Base-by-base conservation (phyloP, 176 grass and related monocot species). In the Oryza meyeriana region DNA sequence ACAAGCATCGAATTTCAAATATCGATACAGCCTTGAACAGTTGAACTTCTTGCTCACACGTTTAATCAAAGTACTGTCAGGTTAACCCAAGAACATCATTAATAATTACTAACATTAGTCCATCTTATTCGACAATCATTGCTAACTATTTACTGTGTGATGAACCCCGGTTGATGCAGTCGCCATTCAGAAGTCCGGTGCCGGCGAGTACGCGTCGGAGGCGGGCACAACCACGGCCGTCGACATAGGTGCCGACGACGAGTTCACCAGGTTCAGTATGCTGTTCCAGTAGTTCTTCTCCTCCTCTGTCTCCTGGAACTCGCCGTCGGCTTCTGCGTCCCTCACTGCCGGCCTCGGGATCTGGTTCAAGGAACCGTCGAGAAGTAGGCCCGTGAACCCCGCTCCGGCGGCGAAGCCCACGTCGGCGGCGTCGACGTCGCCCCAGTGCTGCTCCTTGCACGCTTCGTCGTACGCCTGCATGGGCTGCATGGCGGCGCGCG, bases 261-360 rank as follows among this genome's bases (percentile, higher is more conserved):
- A 73, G 84, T 92, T 89, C 0, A 92, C 90, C 71, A 92, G 84
- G 76, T 73, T 87, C 16, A 89, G 72, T 72, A 92, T 87, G 71
- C 84, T 89, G 79, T 89, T 52, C 90, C 87, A 92, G 84, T 92
- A 92, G 80, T 30, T 84, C 75, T 77, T 87, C 25, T 92, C 84
- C 80, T 92, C 90, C 57, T 86, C 84, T 0, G 74, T 84, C 62
- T 92, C 86, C 3, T 79, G 75, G 62, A 41, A 44, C 44, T 69
- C 80, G 70, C 20, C 65, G 40, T 28, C 75, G 61, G 12, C 80
- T 31, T 31, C 86, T 0, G 5, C 44, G 20, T 66, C 48, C 61
- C 61, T 79, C 45, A 45, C 29, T 6, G 27, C 64, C 34, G 76
- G 79, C 77, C 86, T 80, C 18, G 41, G 26, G 62, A 73, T 83